phyloP scores from a whole-genome alignment of 768 basidiomycete genomes.

The Ramaria sp. region DNA sequence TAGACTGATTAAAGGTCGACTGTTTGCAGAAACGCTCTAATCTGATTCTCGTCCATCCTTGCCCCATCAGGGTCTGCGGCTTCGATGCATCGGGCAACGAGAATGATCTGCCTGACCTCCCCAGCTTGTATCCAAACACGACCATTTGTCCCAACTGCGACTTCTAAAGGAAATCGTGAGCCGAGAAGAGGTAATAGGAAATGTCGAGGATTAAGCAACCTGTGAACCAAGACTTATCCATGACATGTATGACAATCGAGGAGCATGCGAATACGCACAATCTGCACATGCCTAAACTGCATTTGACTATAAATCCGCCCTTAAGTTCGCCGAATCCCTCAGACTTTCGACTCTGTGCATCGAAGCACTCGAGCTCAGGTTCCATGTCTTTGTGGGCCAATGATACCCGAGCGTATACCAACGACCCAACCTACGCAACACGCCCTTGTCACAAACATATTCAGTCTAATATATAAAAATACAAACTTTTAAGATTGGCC shows the following conservation, averaged over 20 bases:
- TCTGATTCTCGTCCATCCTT: constrained; percentile 35
- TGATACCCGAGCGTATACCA: constrained; percentile 88
- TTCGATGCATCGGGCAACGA: constrained; percentile 68
- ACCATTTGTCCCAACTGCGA: constrained; percentile 85
- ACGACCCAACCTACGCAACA: constrained; percentile 60
- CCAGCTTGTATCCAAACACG: constrained; percentile 81
- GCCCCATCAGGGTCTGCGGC: constrained; percentile 67
- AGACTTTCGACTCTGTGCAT: constrained; percentile 83
- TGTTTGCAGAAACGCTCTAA: constrained; percentile 42
- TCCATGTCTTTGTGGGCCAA: constrained; percentile 97
- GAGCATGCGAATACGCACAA: constrained; percentile 39
- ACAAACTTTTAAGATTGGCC: constrained; percentile 81
- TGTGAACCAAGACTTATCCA: constrained; percentile 20
- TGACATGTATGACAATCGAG: not conserved
- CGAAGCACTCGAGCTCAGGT: constrained; percentile 93
- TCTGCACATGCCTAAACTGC: constrained; percentile 79
- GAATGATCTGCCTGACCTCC: constrained; percentile 63
- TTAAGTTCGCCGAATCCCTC: constrained; percentile 92
- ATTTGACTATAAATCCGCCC: constrained; percentile 72
- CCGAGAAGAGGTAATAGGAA: constrained; percentile 78
- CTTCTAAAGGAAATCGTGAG: constrained; percentile 73
- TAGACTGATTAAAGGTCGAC: constrained; percentile 26
- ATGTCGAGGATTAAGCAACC: constrained; percentile 70
- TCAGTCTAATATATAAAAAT: not conserved
- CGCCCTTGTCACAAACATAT: not conserved